Percentiles rank a stretch among this genome's conserved stretches.
Evolutionary conservation across 129 eudicot genomes (phyloP).

Genomic region (Pseudognaphalium luteoalbum): DNA sequence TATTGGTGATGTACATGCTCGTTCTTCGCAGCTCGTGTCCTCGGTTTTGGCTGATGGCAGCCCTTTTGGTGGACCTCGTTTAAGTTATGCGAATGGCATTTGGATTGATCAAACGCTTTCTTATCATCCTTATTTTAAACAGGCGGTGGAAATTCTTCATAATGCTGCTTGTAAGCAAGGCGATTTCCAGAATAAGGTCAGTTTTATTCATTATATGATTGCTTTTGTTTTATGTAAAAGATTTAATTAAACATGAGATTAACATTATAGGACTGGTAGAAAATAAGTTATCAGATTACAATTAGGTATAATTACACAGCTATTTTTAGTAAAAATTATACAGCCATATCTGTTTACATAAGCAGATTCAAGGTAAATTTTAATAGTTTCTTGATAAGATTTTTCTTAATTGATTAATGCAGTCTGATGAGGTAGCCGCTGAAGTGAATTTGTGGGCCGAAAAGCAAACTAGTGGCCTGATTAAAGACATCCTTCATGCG

Average conservation of each 20-base stretch:
- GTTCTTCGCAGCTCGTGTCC: conserved; percentile 46
- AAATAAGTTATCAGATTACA: too few species aligned
- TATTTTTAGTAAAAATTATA: too few species aligned
- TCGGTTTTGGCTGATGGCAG: conserved; percentile 51
- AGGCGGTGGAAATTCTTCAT: not conserved
- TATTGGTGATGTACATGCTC: conserved; percentile 20
- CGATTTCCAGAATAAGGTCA: too few species aligned
- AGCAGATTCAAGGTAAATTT: too few species aligned
- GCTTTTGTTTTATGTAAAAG: too few species aligned
- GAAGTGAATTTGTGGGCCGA: conserved; percentile 2
- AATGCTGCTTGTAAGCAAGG: not conserved
- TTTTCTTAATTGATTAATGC: not conserved
- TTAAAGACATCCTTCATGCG: not conserved
- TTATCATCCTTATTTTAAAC: not conserved
- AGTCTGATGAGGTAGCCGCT: not conserved
- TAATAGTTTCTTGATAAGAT: not conserved
- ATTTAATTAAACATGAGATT: too few species aligned
- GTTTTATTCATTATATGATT: too few species aligned
- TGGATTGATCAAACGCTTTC: not conserved
- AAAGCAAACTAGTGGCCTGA: conserved; percentile 5
- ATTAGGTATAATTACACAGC: too few species aligned
- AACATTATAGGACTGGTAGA: too few species aligned
- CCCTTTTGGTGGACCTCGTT: not conserved
- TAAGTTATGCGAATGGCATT: not conserved
- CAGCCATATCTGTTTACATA: too few species aligned